Base-by-base conservation (phyloP, 306 rosid species). In the Citrullus amarus region DNA sequence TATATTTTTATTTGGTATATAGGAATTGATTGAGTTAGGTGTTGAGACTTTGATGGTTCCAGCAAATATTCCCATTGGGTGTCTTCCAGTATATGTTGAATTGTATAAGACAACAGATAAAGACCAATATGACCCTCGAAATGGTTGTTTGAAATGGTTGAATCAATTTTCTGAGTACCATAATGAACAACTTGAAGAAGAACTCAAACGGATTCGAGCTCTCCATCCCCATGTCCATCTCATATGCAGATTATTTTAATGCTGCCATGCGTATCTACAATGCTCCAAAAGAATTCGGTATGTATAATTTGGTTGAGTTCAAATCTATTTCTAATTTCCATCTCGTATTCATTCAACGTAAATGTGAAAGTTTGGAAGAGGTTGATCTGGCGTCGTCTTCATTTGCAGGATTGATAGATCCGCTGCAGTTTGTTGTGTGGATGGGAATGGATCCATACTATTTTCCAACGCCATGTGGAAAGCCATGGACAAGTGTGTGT, bases 11-110 rank as follows among this genome's bases (percentile, higher is more conserved):
- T 39, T 39, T 39, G 6, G 8, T 8, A 44, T 44, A 80, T 77
- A 89, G 89, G 88, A 85, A 22, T 77, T 89, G 81, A 84, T 89
- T 60, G 57, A 76, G 76, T 8, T 85, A 17, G 87, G 93, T 57
- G 90, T 87, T n/a, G 70, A 65, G 22, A 89, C 85, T 4, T 46
- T 89, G 4, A n/a, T 89, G 70, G 85, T 89, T 18, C 90, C 90
- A 3, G 90, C 89, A 34, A 85, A 79, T 78, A 50, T 79, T 0
- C 90, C 90, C 43, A 2, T 87, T 1, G 92, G 89, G 39, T 87
- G 93, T 68, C 28, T 2, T 41, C 50, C 77, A n/a, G 0, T 14
- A 0, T 85, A 73, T 80, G 80, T 89, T 81, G 79, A 88, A 51
- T 0, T 0, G 0, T 87, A 82, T 44, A 65, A 70, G 57, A 87